phyloP scores from a whole-genome alignment of 345 rosid genomes.

The Bruguiera gymnorhiza region DNA sequence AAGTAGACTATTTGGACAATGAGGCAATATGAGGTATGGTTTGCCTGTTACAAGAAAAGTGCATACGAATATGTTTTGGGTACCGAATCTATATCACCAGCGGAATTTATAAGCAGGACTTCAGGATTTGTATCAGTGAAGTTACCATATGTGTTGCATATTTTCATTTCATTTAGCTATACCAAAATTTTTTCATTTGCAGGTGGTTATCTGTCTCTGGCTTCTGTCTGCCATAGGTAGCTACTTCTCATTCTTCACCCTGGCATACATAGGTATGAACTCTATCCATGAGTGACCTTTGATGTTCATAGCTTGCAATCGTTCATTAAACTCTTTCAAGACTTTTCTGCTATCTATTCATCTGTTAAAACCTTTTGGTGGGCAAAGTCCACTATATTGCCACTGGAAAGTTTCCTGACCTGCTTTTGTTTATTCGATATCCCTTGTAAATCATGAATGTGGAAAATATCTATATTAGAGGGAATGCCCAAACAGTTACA shows the following conservation, averaged over 20 bases:
- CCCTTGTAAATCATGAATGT: background rate
- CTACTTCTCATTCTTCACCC: constrained; percentile 79
- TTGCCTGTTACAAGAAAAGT: background rate
- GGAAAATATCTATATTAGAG: background rate
- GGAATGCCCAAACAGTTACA: background rate
- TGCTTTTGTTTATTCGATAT: background rate
- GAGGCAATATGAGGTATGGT: background rate
- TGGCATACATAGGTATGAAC: constrained; percentile 74
- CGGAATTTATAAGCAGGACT: background rate
- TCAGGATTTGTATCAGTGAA: background rate
- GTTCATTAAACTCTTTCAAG: background rate
- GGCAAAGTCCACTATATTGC: background rate
- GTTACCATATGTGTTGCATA: background rate
- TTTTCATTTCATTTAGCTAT: background rate
- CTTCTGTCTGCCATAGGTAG: constrained; percentile 76
- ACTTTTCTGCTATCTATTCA: background rate
- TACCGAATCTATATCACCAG: no score
- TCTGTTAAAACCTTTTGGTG: background rate
- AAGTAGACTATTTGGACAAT: background rate
- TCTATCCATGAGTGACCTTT: constrained; percentile 3
- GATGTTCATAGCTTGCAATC: background rate
- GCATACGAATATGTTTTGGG: background rate
- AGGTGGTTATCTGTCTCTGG: constrained; percentile 91
- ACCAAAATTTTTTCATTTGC: constrained; percentile 23
- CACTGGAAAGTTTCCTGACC: background rate